A percentile compares a stretch with the other conserved stretches of the same genome.
These are phyloP conservation scores for Xylariaceae sp. DNA, from an alignment of 2,329 filamentous ascomycete genomes.

Conservation along the genomic window DNA sequence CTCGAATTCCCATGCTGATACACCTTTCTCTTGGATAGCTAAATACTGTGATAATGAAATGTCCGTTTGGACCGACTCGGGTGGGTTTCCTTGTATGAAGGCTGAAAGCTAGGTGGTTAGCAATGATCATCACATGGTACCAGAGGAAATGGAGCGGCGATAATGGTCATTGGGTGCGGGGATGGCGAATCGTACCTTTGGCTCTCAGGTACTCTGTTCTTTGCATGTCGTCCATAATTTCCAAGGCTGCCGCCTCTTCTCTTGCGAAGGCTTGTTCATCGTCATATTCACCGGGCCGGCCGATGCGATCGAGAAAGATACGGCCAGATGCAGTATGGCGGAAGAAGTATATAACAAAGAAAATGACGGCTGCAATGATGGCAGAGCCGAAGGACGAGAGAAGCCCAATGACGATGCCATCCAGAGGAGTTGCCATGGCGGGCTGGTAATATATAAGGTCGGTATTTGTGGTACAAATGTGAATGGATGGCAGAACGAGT, in stretches of 20 bases:
- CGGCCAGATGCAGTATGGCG: conserved; percentile 81
- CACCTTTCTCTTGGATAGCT: conserved; percentile 97
- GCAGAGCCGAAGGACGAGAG: conserved; percentile 92
- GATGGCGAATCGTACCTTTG: conserved; percentile 62
- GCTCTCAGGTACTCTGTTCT: conserved; percentile 86
- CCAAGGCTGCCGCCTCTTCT: conserved; percentile 91
- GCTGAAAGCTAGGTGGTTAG: conserved; percentile 46
- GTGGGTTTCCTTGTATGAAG: conserved; percentile 88
- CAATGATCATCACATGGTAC: background rate
- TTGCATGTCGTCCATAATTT: conserved; percentile 91
- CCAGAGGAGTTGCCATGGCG: conserved; percentile 36
- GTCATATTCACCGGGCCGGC: conserved; percentile 91
- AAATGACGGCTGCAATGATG: conserved; percentile 71
- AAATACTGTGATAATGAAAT: conserved; percentile 97
- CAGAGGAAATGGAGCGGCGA: background rate
- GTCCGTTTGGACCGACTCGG: conserved; percentile 91
- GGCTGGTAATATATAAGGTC: conserved; percentile 6
- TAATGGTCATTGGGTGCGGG: conserved; percentile 4
- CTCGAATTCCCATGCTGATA: conserved; percentile 99
- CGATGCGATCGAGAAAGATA: conserved; percentile 89
- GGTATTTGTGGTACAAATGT: background rate
- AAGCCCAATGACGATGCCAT: conserved; percentile 88
- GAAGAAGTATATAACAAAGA: conserved; percentile 86
- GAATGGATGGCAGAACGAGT: conserved; percentile 3
- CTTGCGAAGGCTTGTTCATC: conserved; percentile 92